phyloP scores from a whole-genome alignment of 2,329 filamentous ascomycete genomes.

The Chrysosporium queenslandicum region DNA sequence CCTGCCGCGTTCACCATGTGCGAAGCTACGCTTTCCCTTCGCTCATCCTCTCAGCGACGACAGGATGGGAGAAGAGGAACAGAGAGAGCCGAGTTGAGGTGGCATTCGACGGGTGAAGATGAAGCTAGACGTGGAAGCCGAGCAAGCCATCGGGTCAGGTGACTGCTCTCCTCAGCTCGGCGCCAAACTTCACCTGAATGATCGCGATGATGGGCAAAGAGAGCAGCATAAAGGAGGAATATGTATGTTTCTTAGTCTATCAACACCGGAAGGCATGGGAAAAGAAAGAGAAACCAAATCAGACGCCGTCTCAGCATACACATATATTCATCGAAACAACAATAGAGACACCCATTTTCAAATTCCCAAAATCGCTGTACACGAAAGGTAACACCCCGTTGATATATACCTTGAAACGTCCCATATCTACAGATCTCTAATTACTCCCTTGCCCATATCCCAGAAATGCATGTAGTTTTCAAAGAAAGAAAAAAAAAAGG shows the following conservation, averaged over 20 bases:
- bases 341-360: background rate
- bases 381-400: background rate
- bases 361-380: constrained; percentile 1
- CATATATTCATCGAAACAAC: background rate
- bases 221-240: no score
- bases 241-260: background rate
- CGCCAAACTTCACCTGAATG: background rate
- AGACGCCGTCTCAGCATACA: background rate
- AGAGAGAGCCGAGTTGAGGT: background rate
- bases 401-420: constrained; percentile 1
- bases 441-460: constrained; percentile 2
- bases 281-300: background rate
- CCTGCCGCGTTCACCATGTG: background rate
- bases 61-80: background rate
- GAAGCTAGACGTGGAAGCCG: background rate
- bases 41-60: background rate
- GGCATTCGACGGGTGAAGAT: background rate
- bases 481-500: constrained; percentile 2
- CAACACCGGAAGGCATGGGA: background rate
- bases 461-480: constrained; percentile 5
- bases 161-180: background rate
- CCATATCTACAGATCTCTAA: background rate
- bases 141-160: background rate
- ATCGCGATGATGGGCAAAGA: no score
- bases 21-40: background rate